Base-by-base conservation (phyloP, 2,329 filamentous ascomycete species). In the Cladosporium austrohemisphaericum region DNA sequence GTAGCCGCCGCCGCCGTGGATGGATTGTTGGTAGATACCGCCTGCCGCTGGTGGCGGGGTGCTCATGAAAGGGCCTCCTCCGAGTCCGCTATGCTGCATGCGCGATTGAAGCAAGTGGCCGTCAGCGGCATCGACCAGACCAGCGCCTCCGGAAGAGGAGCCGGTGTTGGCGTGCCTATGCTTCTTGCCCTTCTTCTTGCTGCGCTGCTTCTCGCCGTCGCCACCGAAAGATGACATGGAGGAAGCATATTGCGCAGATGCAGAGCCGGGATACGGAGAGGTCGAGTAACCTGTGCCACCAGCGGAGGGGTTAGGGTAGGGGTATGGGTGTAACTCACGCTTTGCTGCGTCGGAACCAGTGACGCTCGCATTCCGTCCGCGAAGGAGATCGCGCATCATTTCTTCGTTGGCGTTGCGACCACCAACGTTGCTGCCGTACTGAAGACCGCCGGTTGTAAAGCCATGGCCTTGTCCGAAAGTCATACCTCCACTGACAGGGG, bases 111-210 rank as follows among this genome's bases (percentile, higher is more conserved):
- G 52, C 46, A 57, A 36, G 47, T 57, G 92, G 92, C 50, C 44
- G 89, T 97, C 91, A 80, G 88, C 89, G 91, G 95, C 89, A 94
- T 97, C 91, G 79, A 94, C 91, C 92, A 96, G 84, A 79, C 88
- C 91, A 88, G 89, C 88, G 83, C 90, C 91, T 79, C 87, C 87
- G 28, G 59, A 62, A 84, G 90, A 95, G 84, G 92, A 97, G 88
- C 91, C 95, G 92, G 92, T 96, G 89, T 96, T 95, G 93, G 90
- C 92, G 85, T 96, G 91, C 85, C 91, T 94, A 81, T 96, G 92
- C 89, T 96, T 96, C 84, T 95, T 96, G 79, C 90, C 90, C 89
- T 95, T 95, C 84, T 95, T 96, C 86, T 95, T 95, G 83, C 94
- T 48, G 14, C 57, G 57, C 52, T 60, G 90, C 85, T 95, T 64